Evolutionary conservation across 2,329 filamentous ascomycete species (phyloP).

Genomic region (Gaeumannomyces tritici): DNA sequence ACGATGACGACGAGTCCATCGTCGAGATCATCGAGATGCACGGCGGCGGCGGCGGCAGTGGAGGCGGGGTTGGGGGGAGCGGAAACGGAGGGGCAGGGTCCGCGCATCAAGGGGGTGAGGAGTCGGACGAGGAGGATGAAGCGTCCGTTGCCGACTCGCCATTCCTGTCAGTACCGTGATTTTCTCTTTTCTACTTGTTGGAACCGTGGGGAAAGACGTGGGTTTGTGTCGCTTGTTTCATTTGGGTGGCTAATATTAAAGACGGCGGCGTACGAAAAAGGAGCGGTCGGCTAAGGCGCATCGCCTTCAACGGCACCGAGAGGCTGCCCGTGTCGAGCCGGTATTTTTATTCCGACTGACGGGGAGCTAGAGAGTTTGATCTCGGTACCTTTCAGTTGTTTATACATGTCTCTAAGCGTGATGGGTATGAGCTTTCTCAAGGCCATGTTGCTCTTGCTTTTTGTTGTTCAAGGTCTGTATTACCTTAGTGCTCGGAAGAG

Average conservation of each 20-base stretch:
- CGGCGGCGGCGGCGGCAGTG: background rate
- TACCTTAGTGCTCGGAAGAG: no score
- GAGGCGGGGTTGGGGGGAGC: background rate
- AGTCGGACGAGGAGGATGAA: background rate
- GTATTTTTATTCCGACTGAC: background rate
- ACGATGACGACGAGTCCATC: constrained; percentile 2
- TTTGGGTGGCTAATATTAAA: constrained; percentile 2
- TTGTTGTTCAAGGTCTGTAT: no score
- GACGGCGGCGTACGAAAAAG: constrained; percentile 8
- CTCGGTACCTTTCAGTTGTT: no score
- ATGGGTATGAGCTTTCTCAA: no score
- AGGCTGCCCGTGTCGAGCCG: constrained; percentile 17
- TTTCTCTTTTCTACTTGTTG: constrained; percentile 3
- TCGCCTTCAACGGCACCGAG: constrained; percentile 19
- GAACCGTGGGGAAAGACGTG: background rate
- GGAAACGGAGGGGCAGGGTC: background rate
- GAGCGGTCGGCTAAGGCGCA: constrained; percentile 17
- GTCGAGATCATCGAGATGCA: background rate
- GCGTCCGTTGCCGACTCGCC: background rate
- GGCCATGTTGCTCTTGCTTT: no score
- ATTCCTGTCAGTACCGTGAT: constrained; percentile 9
- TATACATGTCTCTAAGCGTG: no score
- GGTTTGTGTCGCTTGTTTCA: constrained; percentile 6
- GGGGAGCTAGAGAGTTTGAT: background rate
- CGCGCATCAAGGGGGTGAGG: background rate